Conservation (phyloP, 2,329 filamentous ascomycete genomes). For the Aureobasidium sp. region DNA sequence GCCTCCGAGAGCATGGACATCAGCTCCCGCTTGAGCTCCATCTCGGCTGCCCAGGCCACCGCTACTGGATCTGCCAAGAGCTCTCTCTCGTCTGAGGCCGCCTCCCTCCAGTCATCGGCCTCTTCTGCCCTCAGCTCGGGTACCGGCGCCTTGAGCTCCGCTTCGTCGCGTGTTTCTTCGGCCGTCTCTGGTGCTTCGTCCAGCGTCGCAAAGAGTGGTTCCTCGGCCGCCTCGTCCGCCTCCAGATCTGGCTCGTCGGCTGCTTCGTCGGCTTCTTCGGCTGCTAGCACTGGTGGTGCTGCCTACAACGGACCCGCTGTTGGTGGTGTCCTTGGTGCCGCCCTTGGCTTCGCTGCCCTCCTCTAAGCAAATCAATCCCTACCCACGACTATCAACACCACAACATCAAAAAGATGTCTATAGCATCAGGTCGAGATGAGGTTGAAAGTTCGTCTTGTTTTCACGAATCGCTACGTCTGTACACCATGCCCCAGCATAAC, state of each 20-base stretch:
- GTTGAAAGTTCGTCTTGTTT: not conserved
- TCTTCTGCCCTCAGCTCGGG: constrained; percentile 4
- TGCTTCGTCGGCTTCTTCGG: not conserved
- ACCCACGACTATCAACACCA: not conserved
- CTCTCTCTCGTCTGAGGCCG: constrained; percentile 13
- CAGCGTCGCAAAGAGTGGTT: not conserved
- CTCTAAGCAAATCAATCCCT: constrained; percentile 4
- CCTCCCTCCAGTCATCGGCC: constrained; percentile 1
- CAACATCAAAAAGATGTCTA: not conserved
- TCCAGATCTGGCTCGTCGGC: not conserved
- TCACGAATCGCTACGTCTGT: constrained; percentile 10
- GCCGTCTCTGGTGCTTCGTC: not conserved
- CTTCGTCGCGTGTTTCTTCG: not conserved
- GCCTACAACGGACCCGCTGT: constrained; percentile 7
- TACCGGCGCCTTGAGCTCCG: not conserved
- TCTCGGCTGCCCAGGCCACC: constrained; percentile 3
- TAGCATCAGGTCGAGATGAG: not conserved
- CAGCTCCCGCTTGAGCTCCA: not conserved
- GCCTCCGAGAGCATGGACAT: not conserved
- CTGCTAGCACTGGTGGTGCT: constrained; percentile 12
- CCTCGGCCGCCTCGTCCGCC: not conserved
- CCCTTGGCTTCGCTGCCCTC: constrained; percentile 16
- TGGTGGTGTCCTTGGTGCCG: constrained; percentile 13
- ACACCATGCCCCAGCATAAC: not conserved
- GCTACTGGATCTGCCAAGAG: constrained; percentile 14